Base-by-base conservation (phyloP, 768 basidiomycete genomes). In the Cubamyces lactineus region DNA sequence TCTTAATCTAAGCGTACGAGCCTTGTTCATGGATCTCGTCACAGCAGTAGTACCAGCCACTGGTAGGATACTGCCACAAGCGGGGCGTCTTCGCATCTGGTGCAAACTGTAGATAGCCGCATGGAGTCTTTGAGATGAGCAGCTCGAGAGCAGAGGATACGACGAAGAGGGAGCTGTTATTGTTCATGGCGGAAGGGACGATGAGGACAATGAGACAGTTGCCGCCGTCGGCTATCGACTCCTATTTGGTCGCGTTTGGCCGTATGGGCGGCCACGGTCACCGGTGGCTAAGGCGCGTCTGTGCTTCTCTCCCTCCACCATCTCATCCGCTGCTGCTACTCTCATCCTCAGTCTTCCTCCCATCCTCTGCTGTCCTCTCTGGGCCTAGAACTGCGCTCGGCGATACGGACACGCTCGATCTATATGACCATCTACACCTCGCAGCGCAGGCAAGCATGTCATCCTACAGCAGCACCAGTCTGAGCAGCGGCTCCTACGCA, bases 401-500 rank as follows among this genome's bases (percentile, higher is more conserved):
- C n/a, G 49, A 30, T 57, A 58, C n/a, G 49, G 57, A 45, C 49
- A 23, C 28, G 13, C 49, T 13, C 39, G 21, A 51, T 52, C 57
- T 59, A 59, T 59, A 59, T 59, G 57, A 51, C 57, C 41, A 58
- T 38, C 5, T 39, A 24, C 39, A 16, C 30, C n/a, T 3, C 17
- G 6, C 39, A 19, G 43, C 46, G 40, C 50, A 53, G 19, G 19
- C 52, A 39, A 51, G 49, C 51, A 64, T 64, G 63, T 64, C 63
- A 49, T 60, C 63, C 34, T 64, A 64, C 58, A 64, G 58, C 58
- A 60, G 59, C 55, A 51, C 58, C 63, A 64, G 63, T 57, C 54
- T 64, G 45, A 64, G 63, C 58, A 58, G 63, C 41, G 34, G 49
- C 57, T 59, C 57, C 45, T 60, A 60, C 49, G 54, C 50, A 19